These are phyloP conservation scores for Pseudisothecium myosuroides DNA, from an alignment of 225 moss, liverwort and hornwort species.

Conservation along the genomic window DNA sequence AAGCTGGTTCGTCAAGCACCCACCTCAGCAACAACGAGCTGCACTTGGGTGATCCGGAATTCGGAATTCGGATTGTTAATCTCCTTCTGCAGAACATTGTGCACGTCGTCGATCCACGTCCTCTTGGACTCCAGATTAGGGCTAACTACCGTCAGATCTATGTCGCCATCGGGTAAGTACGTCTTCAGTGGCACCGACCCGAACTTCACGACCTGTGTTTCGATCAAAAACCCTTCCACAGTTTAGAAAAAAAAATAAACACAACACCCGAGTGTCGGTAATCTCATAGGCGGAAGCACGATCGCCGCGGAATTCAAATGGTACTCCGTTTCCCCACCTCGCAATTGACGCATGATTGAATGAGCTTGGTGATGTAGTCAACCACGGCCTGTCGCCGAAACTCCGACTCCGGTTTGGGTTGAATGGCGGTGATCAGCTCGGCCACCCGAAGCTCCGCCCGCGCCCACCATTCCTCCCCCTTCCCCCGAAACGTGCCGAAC, in stretches of 20 bases:
- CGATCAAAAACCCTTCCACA: not conserved
- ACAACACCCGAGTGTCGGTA: not conserved
- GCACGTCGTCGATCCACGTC: slow-evolving; percentile 13
- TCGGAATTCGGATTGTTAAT: not conserved
- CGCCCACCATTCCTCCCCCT: slow-evolving; percentile 58
- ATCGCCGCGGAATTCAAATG: not conserved
- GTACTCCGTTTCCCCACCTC: not conserved
- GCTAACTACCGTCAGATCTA: slow-evolving; percentile 65
- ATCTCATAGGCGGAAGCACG: not conserved
- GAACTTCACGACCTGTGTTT: slow-evolving; percentile 31
- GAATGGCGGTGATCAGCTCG: slow-evolving; percentile 47
- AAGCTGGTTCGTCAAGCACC: not conserved
- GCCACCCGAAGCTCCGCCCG: slow-evolving; percentile 45
- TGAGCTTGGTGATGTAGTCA: slow-evolving; percentile 35
- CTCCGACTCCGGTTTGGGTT: slow-evolving; percentile 45
- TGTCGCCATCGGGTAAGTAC: slow-evolving; percentile 74
- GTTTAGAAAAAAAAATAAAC: not conserved
- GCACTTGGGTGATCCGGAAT: slow-evolving; percentile 21
- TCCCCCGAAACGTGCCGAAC: slow-evolving; percentile 18
- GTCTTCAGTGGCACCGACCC: slow-evolving; percentile 76
- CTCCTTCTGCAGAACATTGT: slow-evolving; percentile 12
- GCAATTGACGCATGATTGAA: slow-evolving; percentile 40
- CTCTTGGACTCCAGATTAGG: slow-evolving; percentile 22
- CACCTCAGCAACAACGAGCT: not conserved
- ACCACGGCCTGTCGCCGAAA: slow-evolving; percentile 38